phyloP scores from a whole-genome alignment of 345 rosid genomes.

The Brassica incana region DNA sequence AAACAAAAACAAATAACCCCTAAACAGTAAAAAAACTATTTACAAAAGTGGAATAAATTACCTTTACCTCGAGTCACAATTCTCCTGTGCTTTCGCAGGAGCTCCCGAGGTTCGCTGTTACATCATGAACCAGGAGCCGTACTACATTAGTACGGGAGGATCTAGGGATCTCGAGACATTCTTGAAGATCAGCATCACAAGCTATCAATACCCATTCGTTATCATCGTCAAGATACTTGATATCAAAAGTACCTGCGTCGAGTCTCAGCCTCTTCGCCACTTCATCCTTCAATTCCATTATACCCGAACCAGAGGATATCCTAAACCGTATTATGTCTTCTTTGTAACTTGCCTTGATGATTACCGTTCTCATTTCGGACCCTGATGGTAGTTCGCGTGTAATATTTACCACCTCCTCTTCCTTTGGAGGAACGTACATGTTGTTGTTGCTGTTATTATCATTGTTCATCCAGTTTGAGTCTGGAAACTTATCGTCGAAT shows the following conservation, averaged over 20 bases:
- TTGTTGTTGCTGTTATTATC: constrained; percentile 33
- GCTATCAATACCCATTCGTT: constrained; percentile 84
- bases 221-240: constrained; percentile 87
- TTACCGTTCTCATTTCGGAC: constrained; percentile 48
- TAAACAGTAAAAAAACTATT: constrained; percentile 19
- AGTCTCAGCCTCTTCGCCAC: constrained; percentile 83
- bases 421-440: constrained; percentile 27
- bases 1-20: neutral
- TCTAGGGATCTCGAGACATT: constrained; percentile 73
- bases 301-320: constrained; percentile 53
- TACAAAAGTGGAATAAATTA: constrained; percentile 12
- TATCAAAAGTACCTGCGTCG: constrained; percentile 72
- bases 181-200: constrained; percentile 82
- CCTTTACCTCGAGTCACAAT: constrained; percentile 21
- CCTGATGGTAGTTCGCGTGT: constrained; percentile 31
- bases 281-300: constrained; percentile 70
- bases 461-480: constrained; percentile 50
- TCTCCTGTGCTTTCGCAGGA: constrained; percentile 86
- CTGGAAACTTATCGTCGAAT: constrained; percentile 52
- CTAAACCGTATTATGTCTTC: constrained; percentile 85
- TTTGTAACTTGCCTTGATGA: constrained; percentile 78
- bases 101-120: constrained; percentile 65
- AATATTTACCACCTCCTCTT: constrained; percentile 26
- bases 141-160: constrained; percentile 61
- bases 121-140: constrained; percentile 69